Evolutionary conservation across 768 basidiomycete species (phyloP).

Genomic region (Boletus rubescentipes): DNA sequence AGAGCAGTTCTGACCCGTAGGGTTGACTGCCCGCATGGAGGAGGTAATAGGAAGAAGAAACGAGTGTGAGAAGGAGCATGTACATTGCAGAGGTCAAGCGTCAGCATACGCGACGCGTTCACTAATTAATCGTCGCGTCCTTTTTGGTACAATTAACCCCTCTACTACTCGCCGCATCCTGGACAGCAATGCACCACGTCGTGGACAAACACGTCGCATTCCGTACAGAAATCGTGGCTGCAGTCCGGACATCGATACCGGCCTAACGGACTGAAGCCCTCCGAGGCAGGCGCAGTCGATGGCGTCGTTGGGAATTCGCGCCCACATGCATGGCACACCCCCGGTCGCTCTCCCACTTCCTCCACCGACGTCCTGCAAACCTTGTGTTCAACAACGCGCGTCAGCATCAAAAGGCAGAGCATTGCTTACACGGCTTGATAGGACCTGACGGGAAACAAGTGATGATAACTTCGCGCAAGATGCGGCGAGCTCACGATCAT

Average conservation of each 20-base stretch:
- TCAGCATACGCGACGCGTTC: background rate
- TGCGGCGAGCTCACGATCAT: constrained; percentile 99
- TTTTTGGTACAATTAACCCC: background rate
- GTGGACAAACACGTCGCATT: constrained; percentile 96
- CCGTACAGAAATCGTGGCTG: constrained; percentile 83
- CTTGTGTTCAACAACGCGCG: background rate
- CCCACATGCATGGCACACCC: constrained; percentile 77
- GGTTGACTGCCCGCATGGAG: constrained; percentile 45
- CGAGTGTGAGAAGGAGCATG: constrained; percentile 43
- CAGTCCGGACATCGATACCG: constrained; percentile 91
- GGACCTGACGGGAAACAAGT: constrained; percentile 90
- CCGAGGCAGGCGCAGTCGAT: constrained; percentile 36
- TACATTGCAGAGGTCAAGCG: background rate
- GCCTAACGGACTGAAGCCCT: constrained; percentile 82
- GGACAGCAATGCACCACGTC: constrained; percentile 96
- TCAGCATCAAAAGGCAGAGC: background rate
- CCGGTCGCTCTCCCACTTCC: constrained; percentile 35
- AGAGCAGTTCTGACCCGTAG: constrained; percentile 49
- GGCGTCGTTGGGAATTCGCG: constrained; percentile 57
- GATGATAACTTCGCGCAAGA: constrained; percentile 93
- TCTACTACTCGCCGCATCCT: constrained; percentile 61
- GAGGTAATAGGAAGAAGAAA: constrained; percentile 43
- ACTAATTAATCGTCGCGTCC: background rate
- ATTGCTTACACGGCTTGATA: constrained; percentile 76
- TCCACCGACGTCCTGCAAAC: constrained; percentile 40